Base-by-base conservation (phyloP, 106 monocot genomes). In the Dendrobium nobile region DNA sequence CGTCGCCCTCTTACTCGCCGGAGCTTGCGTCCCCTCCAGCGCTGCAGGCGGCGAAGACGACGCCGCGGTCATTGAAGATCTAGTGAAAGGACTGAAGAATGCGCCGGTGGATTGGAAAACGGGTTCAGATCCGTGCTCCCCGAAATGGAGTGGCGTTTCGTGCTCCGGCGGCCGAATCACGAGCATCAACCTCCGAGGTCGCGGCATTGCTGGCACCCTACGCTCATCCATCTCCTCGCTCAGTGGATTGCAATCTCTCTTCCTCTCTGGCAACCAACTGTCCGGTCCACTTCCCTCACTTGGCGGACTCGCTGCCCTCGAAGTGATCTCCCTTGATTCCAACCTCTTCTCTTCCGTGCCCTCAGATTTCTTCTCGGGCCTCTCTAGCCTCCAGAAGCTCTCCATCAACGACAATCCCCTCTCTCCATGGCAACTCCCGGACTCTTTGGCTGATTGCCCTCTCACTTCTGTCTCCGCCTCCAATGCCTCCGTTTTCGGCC, bases 401-500 rank as follows among this genome's bases (percentile, higher is more conserved):
- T 88, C 84, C n/a, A 73, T 95, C 59, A 92, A 95, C 51, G 84
- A 86, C 80, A 87, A 88, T 79, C 90, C 87, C 5, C 75, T 95
- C 64, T 5, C 28, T 4, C 83, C 89, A 4, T 95, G 95, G 95
- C 4, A 40, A 41, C 24, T 95, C 47, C 87, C 95, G 4, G 79
- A 59, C 8, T 82, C 79, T 42, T 56, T 87, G 27, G 15, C 80
- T 9, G n/a, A 33, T 44, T 79, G 73, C 56, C 73, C 58, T 27
- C 84, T 92, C 65, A 54, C 48, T 5, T 64, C 77, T 37, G 85
- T 95, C 87, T 86, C 85, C 7, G 90, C 90, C 73, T 87, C 88
- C 87, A 95, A 90, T 44, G 87, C 88, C 24, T 77, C 78, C 72
- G 19, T 95, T 61, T 18, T 73, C 5, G 95, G 95, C 5, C 0